Evolutionary conservation across 1,139 yeast species (phyloP), one percentile per base, ranked within the genome.

Genomic region (Saccharomyces pastorianus): DNA sequence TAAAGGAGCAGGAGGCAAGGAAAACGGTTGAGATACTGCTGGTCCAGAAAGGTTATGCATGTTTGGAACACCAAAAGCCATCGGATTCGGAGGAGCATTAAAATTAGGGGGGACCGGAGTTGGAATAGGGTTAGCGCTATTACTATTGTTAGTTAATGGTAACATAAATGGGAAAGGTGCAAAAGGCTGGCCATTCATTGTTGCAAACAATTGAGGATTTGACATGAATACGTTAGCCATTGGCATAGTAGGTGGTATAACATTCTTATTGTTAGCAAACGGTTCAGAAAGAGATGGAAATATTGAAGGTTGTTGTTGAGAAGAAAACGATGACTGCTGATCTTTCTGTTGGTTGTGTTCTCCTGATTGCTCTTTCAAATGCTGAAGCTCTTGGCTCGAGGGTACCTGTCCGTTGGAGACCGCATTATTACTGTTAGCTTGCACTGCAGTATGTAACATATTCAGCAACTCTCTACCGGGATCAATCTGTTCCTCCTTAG

Each of bases 391-490:
- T 27, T 31, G 46, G 32, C 25, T 32, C n/a, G 44, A 46, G 47
- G 49, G 23, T 26, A 49, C 23, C 25, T 49, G 23, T 46, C 32
- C 46, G 47, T 51, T 47, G 32, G 51, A 47, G 48, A 28, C 48
- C 29, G 38, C 44, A 41, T 23, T 42, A 54, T 59, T 67, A 54
- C 63, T 66, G 53, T 65, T 61, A 32, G 63, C 59, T 50, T 68
- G 65, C 47, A 76, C 73, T 17, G 71, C 65, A 23, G 63, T 59
- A 50, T 84, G 88, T 57, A 84, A 73, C 66, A 84, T 78, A 59
- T 84, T 81, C 62, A 86, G 76, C 57, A 86, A 70, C 55, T 84
- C 93, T 74, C 93, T 81, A 28, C 93, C 93, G 3, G 90, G 89
- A 68, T 85, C 93, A 29, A 74, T 69, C 26, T 65, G 62, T 14